A percentile compares a stretch with the other conserved stretches of the same genome.
These are phyloP conservation scores for Calamus simplicifolius DNA, from an alignment of 176 grass and related monocot genomes.

Conservation along the genomic window DNA sequence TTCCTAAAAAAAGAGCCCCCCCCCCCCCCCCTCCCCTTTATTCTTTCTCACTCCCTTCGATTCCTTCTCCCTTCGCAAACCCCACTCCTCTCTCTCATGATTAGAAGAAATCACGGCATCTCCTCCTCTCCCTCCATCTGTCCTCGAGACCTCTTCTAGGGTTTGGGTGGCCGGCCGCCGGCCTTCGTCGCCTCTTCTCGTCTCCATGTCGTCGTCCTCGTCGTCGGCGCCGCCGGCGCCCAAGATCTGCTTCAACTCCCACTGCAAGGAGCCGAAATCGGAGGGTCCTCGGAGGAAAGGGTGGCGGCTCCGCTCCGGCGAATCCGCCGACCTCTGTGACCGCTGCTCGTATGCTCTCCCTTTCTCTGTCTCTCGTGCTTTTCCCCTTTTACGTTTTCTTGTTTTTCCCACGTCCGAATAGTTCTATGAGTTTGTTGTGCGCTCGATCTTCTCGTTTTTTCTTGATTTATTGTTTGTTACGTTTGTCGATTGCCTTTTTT, in stretches of 20 bases:
- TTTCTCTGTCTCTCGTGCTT: slow-evolving; percentile 9
- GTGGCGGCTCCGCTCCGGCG: slow-evolving; percentile 64
- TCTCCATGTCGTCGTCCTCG: background rate
- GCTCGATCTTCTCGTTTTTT: too few relatives aligned
- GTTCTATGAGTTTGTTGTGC: too few relatives aligned
- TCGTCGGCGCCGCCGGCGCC: slow-evolving; percentile 22
- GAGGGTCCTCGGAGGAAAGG: slow-evolving; percentile 51
- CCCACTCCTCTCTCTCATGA: background rate
- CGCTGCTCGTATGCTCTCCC: slow-evolving; percentile 74
- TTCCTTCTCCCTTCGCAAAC: slow-evolving; percentile 31
- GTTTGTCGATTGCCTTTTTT: too few relatives aligned
- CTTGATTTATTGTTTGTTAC: too few relatives aligned
- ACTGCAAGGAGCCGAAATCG: slow-evolving; percentile 84
- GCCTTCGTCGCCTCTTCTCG: too few relatives aligned
- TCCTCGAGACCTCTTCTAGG: too few relatives aligned
- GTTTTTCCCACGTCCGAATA: too few relatives aligned
- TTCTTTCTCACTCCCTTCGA: slow-evolving; percentile 11
- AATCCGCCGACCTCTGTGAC: slow-evolving; percentile 83
- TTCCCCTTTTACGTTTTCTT: too few relatives aligned
- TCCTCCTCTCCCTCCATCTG: background rate
- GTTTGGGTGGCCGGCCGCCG: too few relatives aligned
- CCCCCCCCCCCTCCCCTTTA: too few relatives aligned
- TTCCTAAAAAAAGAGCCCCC: too few relatives aligned
- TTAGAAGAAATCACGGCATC: slow-evolving; percentile 18
- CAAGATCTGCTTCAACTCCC: slow-evolving; percentile 87